Base-by-base conservation (phyloP, 2,329 filamentous ascomycete genomes). In the Colletotrichum euphorbiae region DNA sequence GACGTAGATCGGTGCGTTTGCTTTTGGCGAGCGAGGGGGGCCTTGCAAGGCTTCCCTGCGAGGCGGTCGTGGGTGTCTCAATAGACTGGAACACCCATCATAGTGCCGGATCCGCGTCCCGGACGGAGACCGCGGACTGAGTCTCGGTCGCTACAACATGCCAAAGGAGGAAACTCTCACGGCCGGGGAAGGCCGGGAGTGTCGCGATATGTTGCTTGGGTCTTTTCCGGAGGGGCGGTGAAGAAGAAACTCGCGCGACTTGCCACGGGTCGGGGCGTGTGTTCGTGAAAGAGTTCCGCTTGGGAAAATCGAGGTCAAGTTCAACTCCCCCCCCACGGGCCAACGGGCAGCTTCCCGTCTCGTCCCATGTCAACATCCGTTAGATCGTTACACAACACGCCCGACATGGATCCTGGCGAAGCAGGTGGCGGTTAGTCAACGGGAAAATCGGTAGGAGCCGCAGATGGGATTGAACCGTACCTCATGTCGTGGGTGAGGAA, bases 81-180 rank as follows among this genome's bases (percentile, higher is more conserved):
- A 36, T 13, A 8, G 6, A 31, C 38, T 43, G 24, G 42, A 24
- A 50, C 17, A 24, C 40, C 28, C 46, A 28, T 52, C 28, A 46
- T 46, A 58, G 40, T n/a, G 52, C 52, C 46, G 60, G n/a, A 68
- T 68, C 60, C 52, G 17, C 61, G 55, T 64, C 45, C 46, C 43
- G 65, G 36, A 46, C 28, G 33, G 19, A 24, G 52, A 38, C 19
- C 9, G 19, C 52, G 33, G 61, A 40, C 45, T 43, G 60, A 40
- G 33, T 36, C 48, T 24, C 45, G 36, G 51, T 21, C 48, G 48
- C 55, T 43, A 8, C 21, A 38, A n/a, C 19, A 33, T 62, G 24
- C 63, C 58, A 67, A 28, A 50, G 52, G 33, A 43, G 58, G 48
- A 42, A 56, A 54, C 48, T 21, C 40, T 46, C 36, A 38, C 42